Evolutionary conservation across 1,139 yeast species (phyloP).

Genomic region (Torulaspora pretoriensis): DNA sequence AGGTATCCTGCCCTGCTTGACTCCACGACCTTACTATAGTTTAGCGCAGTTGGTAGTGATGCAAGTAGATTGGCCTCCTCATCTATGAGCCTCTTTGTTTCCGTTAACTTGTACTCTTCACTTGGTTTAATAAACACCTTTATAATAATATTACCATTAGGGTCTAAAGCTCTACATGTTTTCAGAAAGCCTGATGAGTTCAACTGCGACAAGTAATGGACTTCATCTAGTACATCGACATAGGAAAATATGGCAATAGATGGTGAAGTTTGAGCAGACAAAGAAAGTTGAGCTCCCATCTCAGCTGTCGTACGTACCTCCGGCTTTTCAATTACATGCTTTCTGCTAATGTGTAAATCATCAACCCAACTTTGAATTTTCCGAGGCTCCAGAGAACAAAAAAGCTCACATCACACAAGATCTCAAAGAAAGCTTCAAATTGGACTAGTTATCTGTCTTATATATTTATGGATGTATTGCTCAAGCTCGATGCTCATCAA

Average conservation of each 20-base stretch:
- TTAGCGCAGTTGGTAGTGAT: conserved; percentile 59
- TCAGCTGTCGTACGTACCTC: not conserved
- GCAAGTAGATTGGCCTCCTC: conserved; percentile 38
- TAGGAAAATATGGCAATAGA: conserved; percentile 91
- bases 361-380: not conserved
- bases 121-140: conserved; percentile 80
- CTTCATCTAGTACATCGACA: conserved; percentile 67
- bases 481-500: conserved; percentile 4
- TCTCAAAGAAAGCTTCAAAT: too few species aligned
- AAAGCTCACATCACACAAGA: too few species aligned
- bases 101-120: conserved; percentile 39
- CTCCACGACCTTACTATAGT: conserved; percentile 72
- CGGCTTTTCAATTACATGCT: not conserved
- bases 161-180: conserved; percentile 72
- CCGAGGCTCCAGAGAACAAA: not conserved
- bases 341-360: not conserved
- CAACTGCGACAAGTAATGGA: conserved; percentile 68
- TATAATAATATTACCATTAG: conserved; percentile 65
- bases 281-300: conserved; percentile 86
- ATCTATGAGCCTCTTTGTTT: conserved; percentile 21
- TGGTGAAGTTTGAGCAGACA: conserved; percentile 85
- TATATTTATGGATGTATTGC: not conserved
- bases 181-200: conserved; percentile 80
- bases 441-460: not conserved
- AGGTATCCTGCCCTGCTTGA: conserved; percentile 91